Evolutionary conservation across 345 rosid species (phyloP).

Genomic region (Sisymbrium irio): DNA sequence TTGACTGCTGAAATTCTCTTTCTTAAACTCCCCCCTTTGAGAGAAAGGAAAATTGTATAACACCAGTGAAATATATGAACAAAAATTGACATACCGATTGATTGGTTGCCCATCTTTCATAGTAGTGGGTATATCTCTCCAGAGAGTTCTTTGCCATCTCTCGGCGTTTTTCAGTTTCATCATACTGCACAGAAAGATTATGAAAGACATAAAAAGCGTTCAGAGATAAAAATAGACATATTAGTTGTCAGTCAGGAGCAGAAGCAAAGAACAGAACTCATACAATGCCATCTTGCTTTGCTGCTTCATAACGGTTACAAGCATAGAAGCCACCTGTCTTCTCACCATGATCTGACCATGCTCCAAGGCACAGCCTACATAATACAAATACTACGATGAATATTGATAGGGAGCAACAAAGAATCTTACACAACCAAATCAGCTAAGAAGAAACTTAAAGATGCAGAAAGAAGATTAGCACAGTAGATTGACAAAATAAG

Average conservation of each 20-base stretch:
- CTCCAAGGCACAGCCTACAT: conserved; percentile 74
- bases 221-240: background rate
- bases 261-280: conserved; percentile 5
- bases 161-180: conserved; percentile 76
- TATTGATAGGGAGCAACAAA: background rate
- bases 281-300: conserved; percentile 91
- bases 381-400: background rate
- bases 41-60: too few relatives aligned
- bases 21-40: too few relatives aligned
- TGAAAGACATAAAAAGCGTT: background rate
- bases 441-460: background rate
- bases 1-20: too few relatives aligned
- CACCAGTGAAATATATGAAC: too few relatives aligned
- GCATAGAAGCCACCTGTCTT: conserved; percentile 81
- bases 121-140: conserved; percentile 86
- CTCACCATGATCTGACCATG: conserved; percentile 78
- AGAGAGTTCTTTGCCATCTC: conserved; percentile 90
- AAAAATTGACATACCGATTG: conserved; percentile 57
- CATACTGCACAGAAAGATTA: conserved; percentile 46
- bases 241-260: background rate
- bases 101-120: conserved; percentile 89
- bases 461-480: conserved; percentile 2
- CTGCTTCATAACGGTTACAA: conserved; percentile 77
- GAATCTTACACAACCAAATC: conserved; percentile 5
- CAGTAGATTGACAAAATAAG: background rate